Evolutionary conservation across 2,329 filamentous ascomycete species (phyloP).

Genomic region (Xenosphaeropsis pyriputrescens): DNA sequence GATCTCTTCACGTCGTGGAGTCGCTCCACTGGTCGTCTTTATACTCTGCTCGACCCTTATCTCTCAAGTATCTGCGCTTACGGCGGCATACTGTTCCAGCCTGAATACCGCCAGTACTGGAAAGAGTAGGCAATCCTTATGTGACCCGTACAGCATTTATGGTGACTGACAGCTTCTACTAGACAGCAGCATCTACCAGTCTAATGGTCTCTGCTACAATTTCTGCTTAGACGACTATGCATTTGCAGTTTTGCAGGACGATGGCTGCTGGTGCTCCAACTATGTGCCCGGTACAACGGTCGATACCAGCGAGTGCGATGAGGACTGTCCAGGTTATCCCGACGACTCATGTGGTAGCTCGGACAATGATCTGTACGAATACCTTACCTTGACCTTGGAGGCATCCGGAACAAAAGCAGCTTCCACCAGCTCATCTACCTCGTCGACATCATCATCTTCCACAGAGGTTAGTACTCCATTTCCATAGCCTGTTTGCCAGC

Average conservation of each 20-base stretch:
- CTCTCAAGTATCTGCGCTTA: constrained; percentile 5
- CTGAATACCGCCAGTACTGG: constrained; percentile 27
- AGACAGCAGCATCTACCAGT: constrained; percentile 47
- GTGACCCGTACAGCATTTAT: constrained; percentile 10
- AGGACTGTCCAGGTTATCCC: constrained; percentile 53
- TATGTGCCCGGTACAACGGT: constrained; percentile 37
- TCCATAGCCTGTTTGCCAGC: background rate
- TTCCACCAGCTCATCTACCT: background rate
- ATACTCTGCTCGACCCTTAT: too few relatives aligned
- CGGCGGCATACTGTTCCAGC: constrained; percentile 25
- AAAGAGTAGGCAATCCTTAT: constrained; percentile 23
- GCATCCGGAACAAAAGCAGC: constrained; percentile 35
- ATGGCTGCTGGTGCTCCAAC: constrained; percentile 63
- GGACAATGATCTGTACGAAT: constrained; percentile 42
- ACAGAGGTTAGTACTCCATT: background rate
- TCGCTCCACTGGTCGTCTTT: too few relatives aligned
- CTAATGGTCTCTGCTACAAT: constrained; percentile 52
- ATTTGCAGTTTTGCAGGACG: constrained; percentile 51
- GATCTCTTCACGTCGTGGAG: too few relatives aligned
- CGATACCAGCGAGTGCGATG: constrained; percentile 33
- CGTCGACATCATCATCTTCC: background rate
- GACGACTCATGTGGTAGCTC: constrained; percentile 49
- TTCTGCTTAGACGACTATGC: constrained; percentile 44
- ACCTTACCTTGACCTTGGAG: constrained; percentile 37
- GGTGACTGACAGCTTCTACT: constrained; percentile 4